A percentile compares a stretch with the other conserved stretches of the same genome.
These are phyloP conservation scores for Adenanthera pavonina DNA, from an alignment of 306 rosid species.

Conservation along the genomic window DNA sequence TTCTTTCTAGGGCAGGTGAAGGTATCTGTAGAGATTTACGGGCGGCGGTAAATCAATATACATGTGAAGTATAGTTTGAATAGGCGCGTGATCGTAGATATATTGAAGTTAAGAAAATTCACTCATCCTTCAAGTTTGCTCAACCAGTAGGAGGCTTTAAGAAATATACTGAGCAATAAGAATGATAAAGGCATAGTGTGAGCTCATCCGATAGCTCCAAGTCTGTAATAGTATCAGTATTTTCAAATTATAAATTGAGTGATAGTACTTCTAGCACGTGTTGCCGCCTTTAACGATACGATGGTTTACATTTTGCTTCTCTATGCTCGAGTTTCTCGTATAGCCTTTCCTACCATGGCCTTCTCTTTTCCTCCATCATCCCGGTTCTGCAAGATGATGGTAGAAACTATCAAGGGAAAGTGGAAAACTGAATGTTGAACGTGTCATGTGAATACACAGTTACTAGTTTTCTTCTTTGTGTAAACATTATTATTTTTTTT, in stretches of 20 bases:
- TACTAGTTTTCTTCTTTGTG: slow-evolving; percentile 1
- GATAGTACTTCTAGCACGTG: neutral
- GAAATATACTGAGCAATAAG: neutral
- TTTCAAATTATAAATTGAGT: neutral
- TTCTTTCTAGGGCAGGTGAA: neutral
- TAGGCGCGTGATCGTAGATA: neutral
- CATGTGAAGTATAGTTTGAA: neutral
- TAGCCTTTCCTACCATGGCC: neutral
- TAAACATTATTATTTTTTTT: slow-evolving; percentile 19
- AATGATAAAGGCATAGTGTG: neutral
- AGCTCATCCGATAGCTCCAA: neutral
- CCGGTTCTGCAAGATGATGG: slow-evolving; percentile 7
- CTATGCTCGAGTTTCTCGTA: neutral
- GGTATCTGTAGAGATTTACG: neutral
- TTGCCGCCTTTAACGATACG: neutral
- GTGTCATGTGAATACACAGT: slow-evolving; percentile 14
- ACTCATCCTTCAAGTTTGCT: neutral
- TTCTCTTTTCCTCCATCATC: neutral
- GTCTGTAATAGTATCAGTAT: neutral
- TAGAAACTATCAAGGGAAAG: slow-evolving; percentile 18
- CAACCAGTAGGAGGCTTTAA: neutral
- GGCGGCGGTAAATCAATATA: neutral
- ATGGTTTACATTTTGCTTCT: neutral
- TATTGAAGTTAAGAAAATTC: neutral
- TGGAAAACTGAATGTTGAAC: slow-evolving; percentile 8